Conservation (phyloP, 2,329 filamentous ascomycete species). For the Pseudohalonectria lignicola region DNA sequence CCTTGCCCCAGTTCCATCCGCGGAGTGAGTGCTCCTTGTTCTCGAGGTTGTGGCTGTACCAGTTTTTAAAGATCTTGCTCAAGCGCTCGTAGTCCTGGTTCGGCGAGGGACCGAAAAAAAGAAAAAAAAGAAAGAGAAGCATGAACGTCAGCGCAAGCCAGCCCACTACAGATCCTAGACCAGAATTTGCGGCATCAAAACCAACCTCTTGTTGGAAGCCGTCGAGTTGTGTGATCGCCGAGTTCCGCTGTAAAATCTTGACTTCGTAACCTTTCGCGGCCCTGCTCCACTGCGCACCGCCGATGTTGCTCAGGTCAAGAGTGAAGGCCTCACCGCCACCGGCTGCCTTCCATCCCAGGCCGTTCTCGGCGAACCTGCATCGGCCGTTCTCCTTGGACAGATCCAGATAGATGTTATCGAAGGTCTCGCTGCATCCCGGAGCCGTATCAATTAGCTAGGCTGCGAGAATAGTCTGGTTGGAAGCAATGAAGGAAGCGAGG, state of each 20-base stretch:
- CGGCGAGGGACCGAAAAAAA: too few relatives aligned
- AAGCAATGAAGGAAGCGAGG: too few relatives aligned
- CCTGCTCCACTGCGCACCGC: conserved; percentile 85
- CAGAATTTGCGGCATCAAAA: conserved; percentile 8
- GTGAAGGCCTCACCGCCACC: conserved; percentile 88
- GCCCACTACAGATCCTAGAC: too few relatives aligned
- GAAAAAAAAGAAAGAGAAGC: too few relatives aligned
- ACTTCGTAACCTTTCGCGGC: conserved; percentile 88
- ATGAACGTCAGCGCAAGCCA: too few relatives aligned
- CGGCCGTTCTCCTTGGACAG: conserved; percentile 86
- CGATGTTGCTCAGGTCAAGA: conserved; percentile 76
- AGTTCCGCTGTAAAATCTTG: conserved; percentile 77
- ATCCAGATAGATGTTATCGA: conserved; percentile 95
- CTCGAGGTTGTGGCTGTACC: conserved; percentile 91
- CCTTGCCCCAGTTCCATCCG: conserved; percentile 99
- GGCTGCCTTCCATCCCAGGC: conserved; percentile 88
- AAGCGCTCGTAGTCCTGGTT: conserved; percentile 76
- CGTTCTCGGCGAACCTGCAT: conserved; percentile 89
- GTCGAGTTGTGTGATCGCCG: conserved; percentile 84
- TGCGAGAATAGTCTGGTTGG: too few relatives aligned
- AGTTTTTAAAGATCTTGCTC: conserved; percentile 90
- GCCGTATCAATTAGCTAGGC: too few relatives aligned
- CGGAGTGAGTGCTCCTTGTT: conserved; percentile 87
- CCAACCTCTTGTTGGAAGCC: conserved; percentile 76
- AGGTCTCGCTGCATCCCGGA: conserved; percentile 65